A percentile compares a stretch with the other conserved stretches of the same genome.
These are phyloP conservation scores for Fusarium fujikuroi DNA, from an alignment of 2,329 filamentous ascomycete genomes.

Conservation along the genomic window DNA sequence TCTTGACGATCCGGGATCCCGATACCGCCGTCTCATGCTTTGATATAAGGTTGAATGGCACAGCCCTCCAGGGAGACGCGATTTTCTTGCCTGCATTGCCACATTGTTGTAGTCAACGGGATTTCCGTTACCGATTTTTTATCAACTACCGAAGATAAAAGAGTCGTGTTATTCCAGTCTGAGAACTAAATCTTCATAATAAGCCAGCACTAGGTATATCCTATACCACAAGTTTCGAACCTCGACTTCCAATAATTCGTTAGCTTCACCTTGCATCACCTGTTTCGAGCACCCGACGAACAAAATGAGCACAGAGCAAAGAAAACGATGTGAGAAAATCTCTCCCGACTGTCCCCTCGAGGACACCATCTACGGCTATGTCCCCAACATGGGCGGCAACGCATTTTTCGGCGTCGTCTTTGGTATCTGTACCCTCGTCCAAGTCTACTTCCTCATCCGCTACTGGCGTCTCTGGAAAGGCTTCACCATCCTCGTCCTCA, in stretches of 20 bases:
- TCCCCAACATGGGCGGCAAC: background rate
- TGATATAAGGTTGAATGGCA: background rate
- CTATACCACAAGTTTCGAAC: too few relatives aligned
- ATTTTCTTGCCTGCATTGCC: background rate
- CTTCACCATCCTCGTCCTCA: background rate
- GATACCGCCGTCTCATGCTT: background rate
- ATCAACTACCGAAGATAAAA: background rate
- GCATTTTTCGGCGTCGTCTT: background rate
- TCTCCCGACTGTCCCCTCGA: background rate
- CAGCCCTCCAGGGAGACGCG: background rate
- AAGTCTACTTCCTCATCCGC: background rate
- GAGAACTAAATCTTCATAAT: background rate
- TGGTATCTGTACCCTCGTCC: background rate
- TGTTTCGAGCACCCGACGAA: accelerated
- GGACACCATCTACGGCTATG: background rate
- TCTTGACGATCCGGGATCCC: background rate
- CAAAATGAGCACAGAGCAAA: background rate
- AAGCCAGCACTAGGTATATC: background rate
- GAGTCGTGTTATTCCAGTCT: accelerated
- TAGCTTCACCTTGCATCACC: accelerated
- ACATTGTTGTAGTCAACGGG: background rate
- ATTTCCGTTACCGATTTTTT: background rate
- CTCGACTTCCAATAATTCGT: background rate
- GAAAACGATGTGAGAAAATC: background rate
- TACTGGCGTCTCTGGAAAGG: background rate